Percentiles rank a stretch among this genome's conserved stretches.
phyloP scores from a whole-genome alignment of 495 filamentous ascomycete genomes.

The Aspergillus leporis region DNA sequence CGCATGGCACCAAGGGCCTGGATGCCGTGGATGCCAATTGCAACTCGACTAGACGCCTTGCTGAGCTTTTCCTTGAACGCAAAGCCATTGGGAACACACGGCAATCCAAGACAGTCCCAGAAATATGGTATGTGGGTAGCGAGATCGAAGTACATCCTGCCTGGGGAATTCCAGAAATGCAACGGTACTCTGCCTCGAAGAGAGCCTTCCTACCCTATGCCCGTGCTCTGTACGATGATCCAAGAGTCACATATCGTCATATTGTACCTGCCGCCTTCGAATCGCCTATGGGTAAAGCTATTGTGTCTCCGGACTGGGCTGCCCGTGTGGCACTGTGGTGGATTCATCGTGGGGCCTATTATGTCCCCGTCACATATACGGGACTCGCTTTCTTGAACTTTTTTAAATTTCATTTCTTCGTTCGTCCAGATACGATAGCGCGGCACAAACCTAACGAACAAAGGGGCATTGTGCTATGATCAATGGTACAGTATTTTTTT shows the following conservation, averaged over 20 bases:
- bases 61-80: conserved; percentile 10
- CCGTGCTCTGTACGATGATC: conserved; percentile 16
- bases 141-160: conserved; percentile 15
- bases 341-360: conserved; percentile 18
- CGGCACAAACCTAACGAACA: no score
- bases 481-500: no score
- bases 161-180: conserved; percentile 2
- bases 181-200: conserved; percentile 12
- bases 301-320: conserved; percentile 15
- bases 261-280: conserved; percentile 15
- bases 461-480: no score
- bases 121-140: conserved; percentile 24
- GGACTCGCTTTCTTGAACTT: conserved; percentile 17
- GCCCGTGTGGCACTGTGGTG: conserved; percentile 20
- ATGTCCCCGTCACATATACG: conserved; percentile 19
- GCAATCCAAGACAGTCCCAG: conserved; percentile 11
- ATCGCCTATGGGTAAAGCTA: conserved; percentile 7
- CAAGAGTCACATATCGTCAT: conserved; percentile 17
- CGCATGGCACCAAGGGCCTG: conserved; percentile 10
- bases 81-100: not conserved
- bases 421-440: not conserved
- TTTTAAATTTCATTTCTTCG: conserved; percentile 11
- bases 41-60: conserved; percentile 11
- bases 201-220: conserved; percentile 18
- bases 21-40: conserved; percentile 16